Conservation (phyloP, 208 protist species). For the Acanthamoeba polyphaga region DNA sequence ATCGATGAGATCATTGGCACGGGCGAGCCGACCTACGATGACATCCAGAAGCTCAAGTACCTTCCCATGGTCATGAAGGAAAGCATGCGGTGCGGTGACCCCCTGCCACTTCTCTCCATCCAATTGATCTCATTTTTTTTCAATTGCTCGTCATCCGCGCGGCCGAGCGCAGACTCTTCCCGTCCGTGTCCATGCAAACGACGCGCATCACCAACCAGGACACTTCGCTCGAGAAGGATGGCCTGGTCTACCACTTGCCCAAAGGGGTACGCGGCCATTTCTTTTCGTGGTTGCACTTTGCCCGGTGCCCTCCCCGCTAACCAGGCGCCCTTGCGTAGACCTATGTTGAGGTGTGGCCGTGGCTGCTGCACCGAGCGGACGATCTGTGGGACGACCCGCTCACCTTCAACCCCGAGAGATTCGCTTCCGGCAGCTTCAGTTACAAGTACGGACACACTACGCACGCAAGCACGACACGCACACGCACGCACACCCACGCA, state of each 20-base stretch:
- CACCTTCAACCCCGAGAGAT: constrained; percentile 12
- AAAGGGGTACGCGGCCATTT: constrained; percentile 1
- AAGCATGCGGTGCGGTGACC: constrained; percentile 22
- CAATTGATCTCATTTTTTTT: not conserved
- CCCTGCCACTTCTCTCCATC: not conserved
- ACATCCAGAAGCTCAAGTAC: constrained; percentile 64
- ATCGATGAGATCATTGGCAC: constrained; percentile 6
- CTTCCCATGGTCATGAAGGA: constrained; percentile 65
- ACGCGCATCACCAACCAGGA: constrained; percentile 61
- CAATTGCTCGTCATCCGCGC: too few species aligned
- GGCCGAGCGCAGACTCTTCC: not conserved
- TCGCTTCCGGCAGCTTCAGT: constrained; percentile 19
- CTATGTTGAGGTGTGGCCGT: constrained; percentile 42
- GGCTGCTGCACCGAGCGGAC: constrained; percentile 46
- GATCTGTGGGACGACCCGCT: constrained; percentile 58
- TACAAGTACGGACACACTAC: not conserved
- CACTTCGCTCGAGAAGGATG: constrained; percentile 6
- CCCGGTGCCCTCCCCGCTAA: not conserved
- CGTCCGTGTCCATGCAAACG: constrained; percentile 56
- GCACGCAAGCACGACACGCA: not conserved
- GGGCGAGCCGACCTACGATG: constrained; percentile 13
- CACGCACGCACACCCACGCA: not conserved
- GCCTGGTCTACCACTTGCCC: constrained; percentile 15
- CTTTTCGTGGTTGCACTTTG: not conserved
- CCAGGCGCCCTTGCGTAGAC: not conserved